A percentile compares a stretch with the other conserved stretches of the same genome.
Conservation (phyloP, 2,329 filamentous ascomycete genomes). For the Colletotrichum destructivum region DNA sequence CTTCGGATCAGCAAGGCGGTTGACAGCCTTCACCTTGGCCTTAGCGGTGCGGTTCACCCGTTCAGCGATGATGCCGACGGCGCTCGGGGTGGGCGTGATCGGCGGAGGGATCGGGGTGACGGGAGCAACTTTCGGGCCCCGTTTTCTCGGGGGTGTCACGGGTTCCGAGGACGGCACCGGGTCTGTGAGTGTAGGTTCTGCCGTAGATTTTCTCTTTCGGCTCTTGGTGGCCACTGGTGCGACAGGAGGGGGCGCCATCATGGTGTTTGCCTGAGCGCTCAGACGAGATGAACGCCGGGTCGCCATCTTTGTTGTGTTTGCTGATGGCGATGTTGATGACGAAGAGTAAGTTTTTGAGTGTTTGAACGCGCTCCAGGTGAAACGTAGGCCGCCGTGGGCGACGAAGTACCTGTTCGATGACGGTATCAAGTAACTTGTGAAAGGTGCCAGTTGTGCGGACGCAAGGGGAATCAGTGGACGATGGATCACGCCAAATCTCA, state of each 20-base stretch:
- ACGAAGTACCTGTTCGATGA: not conserved
- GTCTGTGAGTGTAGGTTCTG: conserved; percentile 28
- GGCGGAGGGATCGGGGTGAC: conserved; percentile 51
- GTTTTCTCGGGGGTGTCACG: conserved; percentile 52
- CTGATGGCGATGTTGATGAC: not conserved
- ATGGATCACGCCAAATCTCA: conserved; percentile 1
- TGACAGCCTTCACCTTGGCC: conserved; percentile 58
- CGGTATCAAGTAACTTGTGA: not conserved
- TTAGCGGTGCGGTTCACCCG: conserved; percentile 47
- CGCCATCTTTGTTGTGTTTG: conserved; percentile 28
- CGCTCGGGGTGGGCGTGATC: conserved; percentile 64
- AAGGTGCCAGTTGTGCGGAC: conserved; percentile 1
- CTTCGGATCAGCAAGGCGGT: conserved; percentile 74
- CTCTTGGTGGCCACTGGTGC: conserved; percentile 44
- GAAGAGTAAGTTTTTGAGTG: not conserved
- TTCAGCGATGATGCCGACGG: conserved; percentile 57
- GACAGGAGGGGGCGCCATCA: conserved; percentile 40
- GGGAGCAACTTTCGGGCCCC: conserved; percentile 43
- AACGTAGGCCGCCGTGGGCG: not conserved
- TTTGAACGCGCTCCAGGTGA: not conserved
- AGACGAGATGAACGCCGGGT: conserved; percentile 60
- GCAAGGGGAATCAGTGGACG: not conserved
- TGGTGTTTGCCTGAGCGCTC: conserved; percentile 48
- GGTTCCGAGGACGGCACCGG: conserved; percentile 45
- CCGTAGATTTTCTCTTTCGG: conserved; percentile 54